Evolutionary conservation across 2,329 filamentous ascomycete species (phyloP).

Genomic region (Curvularia sp.): DNA sequence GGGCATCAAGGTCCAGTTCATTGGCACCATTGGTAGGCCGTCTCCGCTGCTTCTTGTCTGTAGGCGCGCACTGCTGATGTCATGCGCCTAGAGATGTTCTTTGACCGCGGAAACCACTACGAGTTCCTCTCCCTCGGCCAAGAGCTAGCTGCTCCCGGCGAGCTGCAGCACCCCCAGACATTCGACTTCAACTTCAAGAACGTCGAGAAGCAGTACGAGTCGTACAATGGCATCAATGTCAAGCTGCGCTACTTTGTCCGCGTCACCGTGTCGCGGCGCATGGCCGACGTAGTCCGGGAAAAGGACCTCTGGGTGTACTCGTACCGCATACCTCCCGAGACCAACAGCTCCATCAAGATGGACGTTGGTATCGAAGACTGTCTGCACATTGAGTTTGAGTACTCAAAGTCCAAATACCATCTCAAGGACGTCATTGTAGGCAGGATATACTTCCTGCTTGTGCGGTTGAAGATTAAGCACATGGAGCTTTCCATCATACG

Average conservation of each 20-base stretch:
- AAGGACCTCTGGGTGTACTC: conserved; percentile 99
- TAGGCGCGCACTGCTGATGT: conserved; percentile 22
- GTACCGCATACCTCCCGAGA: conserved; percentile 97
- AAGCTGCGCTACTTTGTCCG: conserved; percentile 98
- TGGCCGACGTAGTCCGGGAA: conserved; percentile 97
- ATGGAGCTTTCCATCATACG: conserved; percentile 99
- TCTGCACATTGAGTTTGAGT: conserved; percentile 98
- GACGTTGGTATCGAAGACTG: conserved; percentile 99
- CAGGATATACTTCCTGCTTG: conserved; percentile 96
- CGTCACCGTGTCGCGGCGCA: conserved; percentile 93
- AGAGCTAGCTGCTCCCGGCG: conserved; percentile 93
- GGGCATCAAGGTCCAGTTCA: conserved; percentile 99
- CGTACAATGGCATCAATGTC: conserved; percentile 99
- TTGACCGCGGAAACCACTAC: conserved; percentile 98
- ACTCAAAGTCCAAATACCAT: conserved; percentile 99
- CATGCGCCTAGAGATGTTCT: conserved; percentile 86
- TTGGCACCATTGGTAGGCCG: conserved; percentile 87
- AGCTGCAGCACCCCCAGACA: conserved; percentile 97
- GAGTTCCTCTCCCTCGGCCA: conserved; percentile 97
- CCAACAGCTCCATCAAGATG: conserved; percentile 99
- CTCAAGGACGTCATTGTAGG: conserved; percentile 99
- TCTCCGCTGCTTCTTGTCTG: not conserved
- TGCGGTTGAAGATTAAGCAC: conserved; percentile 98
- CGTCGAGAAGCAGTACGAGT: conserved; percentile 99
- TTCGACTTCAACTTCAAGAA: conserved; percentile 99